A percentile compares a stretch with the other conserved stretches of the same genome.
Evolutionary conservation across 495 filamentous ascomycete genomes (phyloP).

Genomic region (Neurospora sp.): DNA sequence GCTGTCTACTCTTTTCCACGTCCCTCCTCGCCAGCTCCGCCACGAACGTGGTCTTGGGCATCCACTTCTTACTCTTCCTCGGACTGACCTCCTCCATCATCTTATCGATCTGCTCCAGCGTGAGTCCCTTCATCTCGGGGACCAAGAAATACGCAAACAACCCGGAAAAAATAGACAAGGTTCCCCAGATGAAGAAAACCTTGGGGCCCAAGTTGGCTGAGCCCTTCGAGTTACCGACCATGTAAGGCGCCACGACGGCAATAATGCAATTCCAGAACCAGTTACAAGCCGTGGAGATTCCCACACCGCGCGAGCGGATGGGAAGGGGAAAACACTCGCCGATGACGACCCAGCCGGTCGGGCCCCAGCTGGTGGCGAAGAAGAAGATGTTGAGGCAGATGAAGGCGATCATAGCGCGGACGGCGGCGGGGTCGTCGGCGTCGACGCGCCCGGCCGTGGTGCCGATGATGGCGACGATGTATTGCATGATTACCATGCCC

Average conservation of each 20-base stretch:
- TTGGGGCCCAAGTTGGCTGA: slow-evolving; percentile 61
- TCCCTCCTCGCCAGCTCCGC: slow-evolving; percentile 19
- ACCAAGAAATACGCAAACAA: slow-evolving; percentile 69
- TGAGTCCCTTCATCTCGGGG: slow-evolving; percentile 77
- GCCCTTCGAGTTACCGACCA: slow-evolving; percentile 52
- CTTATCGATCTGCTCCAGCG: slow-evolving; percentile 77
- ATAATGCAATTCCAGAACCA: slow-evolving; percentile 81
- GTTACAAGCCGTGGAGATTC: slow-evolving; percentile 70
- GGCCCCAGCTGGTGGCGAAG: slow-evolving; percentile 72
- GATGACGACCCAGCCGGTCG: slow-evolving; percentile 69
- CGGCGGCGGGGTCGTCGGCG: slow-evolving; percentile 44
- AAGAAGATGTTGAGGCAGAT: slow-evolving; percentile 78
- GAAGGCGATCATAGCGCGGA: slow-evolving; percentile 60
- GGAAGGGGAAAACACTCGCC: slow-evolving; percentile 79
- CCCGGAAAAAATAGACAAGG: slow-evolving; percentile 50
- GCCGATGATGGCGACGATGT: slow-evolving; percentile 69
- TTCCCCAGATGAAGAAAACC: slow-evolving; percentile 72
- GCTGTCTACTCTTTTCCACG: not conserved
- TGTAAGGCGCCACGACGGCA: slow-evolving; percentile 64
- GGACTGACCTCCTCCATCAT: slow-evolving; percentile 78
- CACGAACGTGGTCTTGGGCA: slow-evolving; percentile 59
- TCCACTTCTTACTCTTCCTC: slow-evolving; percentile 54
- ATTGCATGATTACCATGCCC: slow-evolving; percentile 73
- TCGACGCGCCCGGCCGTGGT: slow-evolving; percentile 40
- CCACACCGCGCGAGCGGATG: slow-evolving; percentile 72